These are phyloP conservation scores for Piloderma croceum DNA, from an alignment of 768 basidiomycete species.

Conservation along the genomic window DNA sequence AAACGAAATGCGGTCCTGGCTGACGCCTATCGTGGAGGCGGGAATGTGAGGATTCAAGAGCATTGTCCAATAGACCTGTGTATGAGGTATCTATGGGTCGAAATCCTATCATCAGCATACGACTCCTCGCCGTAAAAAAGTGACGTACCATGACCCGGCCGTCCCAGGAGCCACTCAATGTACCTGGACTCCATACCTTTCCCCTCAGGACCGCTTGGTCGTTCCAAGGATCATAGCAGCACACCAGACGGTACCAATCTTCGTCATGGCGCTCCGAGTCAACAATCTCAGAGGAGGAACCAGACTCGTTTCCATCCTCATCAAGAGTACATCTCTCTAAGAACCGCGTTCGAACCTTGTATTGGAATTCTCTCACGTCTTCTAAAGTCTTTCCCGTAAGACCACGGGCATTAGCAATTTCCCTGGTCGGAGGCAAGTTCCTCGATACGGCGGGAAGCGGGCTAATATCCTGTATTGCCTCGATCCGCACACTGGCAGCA, in stretches of 20 bases:
- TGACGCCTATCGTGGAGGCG: no score
- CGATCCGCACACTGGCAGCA: constrained; percentile 30
- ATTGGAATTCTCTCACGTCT: constrained; percentile 37
- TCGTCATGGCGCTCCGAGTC: constrained; percentile 34
- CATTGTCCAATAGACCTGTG: constrained; percentile 12
- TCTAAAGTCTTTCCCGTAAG: constrained; percentile 30
- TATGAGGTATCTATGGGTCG: constrained; percentile 17
- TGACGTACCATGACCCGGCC: constrained; percentile 41
- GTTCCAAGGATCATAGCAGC: constrained; percentile 35
- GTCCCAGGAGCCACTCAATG: constrained; percentile 40
- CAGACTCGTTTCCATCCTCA: neutral
- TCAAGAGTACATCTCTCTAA: constrained; percentile 14
- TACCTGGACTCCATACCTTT: constrained; percentile 37
- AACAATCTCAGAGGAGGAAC: neutral
- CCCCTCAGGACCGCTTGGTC: constrained; percentile 35
- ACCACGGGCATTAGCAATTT: constrained; percentile 25
- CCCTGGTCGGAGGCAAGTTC: constrained; percentile 35
- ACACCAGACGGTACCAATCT: constrained; percentile 45
- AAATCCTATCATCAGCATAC: constrained; percentile 3
- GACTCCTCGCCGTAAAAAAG: neutral
- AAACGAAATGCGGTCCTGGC: no score
- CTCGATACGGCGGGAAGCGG: constrained; percentile 17
- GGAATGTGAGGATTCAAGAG: constrained; percentile 19
- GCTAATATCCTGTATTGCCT: constrained; percentile 28
- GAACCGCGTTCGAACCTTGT: constrained; percentile 29